A percentile compares a stretch with the other conserved stretches of the same genome.
phyloP scores from a whole-genome alignment of 2,329 filamentous ascomycete species.

The Aurifilum marmelostoma region DNA sequence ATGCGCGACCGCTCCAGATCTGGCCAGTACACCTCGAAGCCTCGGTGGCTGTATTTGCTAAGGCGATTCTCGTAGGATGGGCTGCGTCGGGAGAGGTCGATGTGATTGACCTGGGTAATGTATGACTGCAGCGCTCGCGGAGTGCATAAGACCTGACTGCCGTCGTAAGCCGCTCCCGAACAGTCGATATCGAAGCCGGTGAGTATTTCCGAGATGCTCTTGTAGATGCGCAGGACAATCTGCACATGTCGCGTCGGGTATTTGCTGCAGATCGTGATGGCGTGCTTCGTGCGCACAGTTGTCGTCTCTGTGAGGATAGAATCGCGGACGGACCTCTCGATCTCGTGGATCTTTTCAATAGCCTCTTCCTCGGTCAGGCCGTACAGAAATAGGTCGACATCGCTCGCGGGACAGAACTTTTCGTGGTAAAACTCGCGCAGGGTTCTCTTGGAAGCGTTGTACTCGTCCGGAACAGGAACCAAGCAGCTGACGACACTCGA shows the following conservation, averaged over 20 bases:
- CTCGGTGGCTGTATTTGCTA: constrained; percentile 81
- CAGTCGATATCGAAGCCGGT: constrained; percentile 90
- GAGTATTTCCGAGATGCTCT: constrained; percentile 80
- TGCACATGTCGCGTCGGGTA: constrained; percentile 82
- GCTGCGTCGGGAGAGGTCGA: constrained; percentile 78
- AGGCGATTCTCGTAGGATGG: constrained; percentile 87
- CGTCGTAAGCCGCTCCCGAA: constrained; percentile 79
- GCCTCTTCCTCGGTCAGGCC: constrained; percentile 77
- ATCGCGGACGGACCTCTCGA: constrained; percentile 75
- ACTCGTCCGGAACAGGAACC: constrained; percentile 68
- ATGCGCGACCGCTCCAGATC: constrained; percentile 73
- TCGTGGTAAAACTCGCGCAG: constrained; percentile 79
- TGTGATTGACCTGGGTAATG: constrained; percentile 79
- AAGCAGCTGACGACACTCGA: constrained; percentile 81
- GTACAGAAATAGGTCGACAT: constrained; percentile 86
- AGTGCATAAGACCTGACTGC: constrained; percentile 76
- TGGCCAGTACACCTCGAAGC: constrained; percentile 84
- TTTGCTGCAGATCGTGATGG: constrained; percentile 79
- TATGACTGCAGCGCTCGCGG: constrained; percentile 78
- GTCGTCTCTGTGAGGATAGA: constrained; percentile 82
- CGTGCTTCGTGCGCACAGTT: constrained; percentile 82
- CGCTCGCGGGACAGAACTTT: constrained; percentile 78
- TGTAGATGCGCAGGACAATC: constrained; percentile 85
- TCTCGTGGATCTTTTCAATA: constrained; percentile 80
- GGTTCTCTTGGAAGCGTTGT: constrained; percentile 63